Base-by-base conservation (phyloP, 2,329 filamentous ascomycete genomes). In the Colletotrichum sp. region DNA sequence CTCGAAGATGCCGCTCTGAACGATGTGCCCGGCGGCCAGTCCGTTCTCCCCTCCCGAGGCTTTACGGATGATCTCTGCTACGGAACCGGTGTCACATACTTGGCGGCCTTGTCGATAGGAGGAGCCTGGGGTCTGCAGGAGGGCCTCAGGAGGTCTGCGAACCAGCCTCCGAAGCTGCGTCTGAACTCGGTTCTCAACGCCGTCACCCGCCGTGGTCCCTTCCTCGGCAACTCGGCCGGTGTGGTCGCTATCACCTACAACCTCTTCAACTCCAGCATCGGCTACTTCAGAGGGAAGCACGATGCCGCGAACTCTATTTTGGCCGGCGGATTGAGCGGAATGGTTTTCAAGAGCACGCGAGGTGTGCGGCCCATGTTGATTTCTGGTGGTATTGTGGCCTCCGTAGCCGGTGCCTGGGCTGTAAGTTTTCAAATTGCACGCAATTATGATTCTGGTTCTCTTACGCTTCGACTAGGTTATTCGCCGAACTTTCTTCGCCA, bases 51-150 rank as follows among this genome's bases (percentile, higher is more conserved):
- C 59, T 98, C 96, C 72, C 94, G 97, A 85, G 97, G 97, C 84
- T 99, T 98, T 93, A 98, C 96, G 77, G 97, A 99, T 84, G 97
- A 99, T 85, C 92, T 99, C 76, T 99, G 97, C 88, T 99, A 99
- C 85, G 97, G 98, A 82, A 98, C 97, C 27, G 97, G 97, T 81
- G 93, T 96, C 78, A 98, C 96, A 83, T 99, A 99, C 84, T 89
- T 99, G 77, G 89, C 95, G n/a, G 97, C 95, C 8, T 89, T 99
- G 81, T 91, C 94, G 55, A 84, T 98, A 79, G 97, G 97, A 85
- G 97, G 97, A 79, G 93, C 92, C 73, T 99, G 96, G 96, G 97
- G 97, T 77, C 86, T 99, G 80, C 93, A 95, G 79, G 97, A 99
- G 86, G 97, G 97, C 13, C 87, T 99, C 81, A 92, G 93, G 82